Conservation (phyloP, 1,139 yeast species). For the Pneumocystis wakefieldiae region DNA sequence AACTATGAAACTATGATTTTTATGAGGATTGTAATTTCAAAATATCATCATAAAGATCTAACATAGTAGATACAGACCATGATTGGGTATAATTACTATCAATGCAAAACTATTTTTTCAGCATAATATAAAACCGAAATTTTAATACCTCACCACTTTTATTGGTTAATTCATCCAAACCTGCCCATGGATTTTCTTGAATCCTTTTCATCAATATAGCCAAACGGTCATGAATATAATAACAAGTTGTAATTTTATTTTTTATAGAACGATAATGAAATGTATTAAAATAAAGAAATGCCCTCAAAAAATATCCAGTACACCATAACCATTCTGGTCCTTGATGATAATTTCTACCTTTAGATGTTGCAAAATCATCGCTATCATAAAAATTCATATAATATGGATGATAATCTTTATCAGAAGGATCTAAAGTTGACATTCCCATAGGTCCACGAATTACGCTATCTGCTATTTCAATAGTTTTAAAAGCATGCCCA, state of each 20-base stretch:
- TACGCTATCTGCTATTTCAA: conserved; percentile 52
- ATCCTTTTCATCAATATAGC: conserved; percentile 58
- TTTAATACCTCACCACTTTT: conserved; percentile 46
- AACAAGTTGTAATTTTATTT: conserved; percentile 25
- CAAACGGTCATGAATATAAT: conserved; percentile 37
- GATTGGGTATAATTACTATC: conserved; percentile 96
- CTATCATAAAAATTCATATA: conserved; percentile 69
- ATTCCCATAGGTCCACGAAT: conserved; percentile 85
- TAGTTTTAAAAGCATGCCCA: conserved; percentile 45
- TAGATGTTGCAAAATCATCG: conserved; percentile 78
- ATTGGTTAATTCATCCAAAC: conserved; percentile 81
- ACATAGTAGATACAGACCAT: conserved; percentile 77
- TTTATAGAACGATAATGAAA: conserved; percentile 20
- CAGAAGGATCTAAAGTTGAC: conserved; percentile 83
- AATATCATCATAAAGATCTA: conserved; percentile 61
- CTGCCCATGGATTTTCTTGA: conserved; percentile 71
- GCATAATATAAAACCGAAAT: not conserved
- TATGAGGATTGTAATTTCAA: not conserved
- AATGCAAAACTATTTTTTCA: conserved; percentile 29
- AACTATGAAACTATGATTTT: not conserved
- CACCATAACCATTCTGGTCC: conserved; percentile 99
- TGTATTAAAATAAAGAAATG: conserved; percentile 40
- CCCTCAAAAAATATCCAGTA: conserved; percentile 72
- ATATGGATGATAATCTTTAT: conserved; percentile 79
- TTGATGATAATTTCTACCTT: conserved; percentile 93